Percentiles rank a stretch among this genome's conserved stretches.
Evolutionary conservation across 208 protist species (phyloP).

Genomic region (Histomonas meleagridis): DNA sequence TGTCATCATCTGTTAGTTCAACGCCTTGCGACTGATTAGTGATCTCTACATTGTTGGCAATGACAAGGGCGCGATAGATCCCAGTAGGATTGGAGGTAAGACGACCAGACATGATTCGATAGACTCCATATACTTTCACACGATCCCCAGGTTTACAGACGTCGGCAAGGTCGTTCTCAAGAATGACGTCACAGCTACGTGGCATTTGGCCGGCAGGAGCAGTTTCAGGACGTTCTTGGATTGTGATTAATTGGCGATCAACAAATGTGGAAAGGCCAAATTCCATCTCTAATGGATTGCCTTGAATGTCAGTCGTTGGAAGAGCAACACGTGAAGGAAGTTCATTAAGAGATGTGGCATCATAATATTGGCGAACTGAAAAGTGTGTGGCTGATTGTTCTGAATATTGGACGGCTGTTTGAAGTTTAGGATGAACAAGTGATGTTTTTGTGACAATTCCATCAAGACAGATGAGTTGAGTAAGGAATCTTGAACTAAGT

Average conservation of each 20-base stretch:
- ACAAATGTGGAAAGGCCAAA: slow-evolving; percentile 85
- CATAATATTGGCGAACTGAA: slow-evolving; percentile 73
- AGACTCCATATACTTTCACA: slow-evolving; percentile 19
- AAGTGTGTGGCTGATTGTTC: slow-evolving; percentile 68
- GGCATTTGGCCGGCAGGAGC: slow-evolving; percentile 91
- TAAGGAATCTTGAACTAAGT: slow-evolving; percentile 71
- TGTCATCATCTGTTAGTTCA: neutral
- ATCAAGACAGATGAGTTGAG: slow-evolving; percentile 79
- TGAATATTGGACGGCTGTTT: slow-evolving; percentile 84
- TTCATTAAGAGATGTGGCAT: slow-evolving; percentile 70
- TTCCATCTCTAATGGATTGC: slow-evolving; percentile 84
- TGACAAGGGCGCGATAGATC: neutral
- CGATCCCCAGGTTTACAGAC: slow-evolving; percentile 67
- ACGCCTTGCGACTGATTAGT: neutral
- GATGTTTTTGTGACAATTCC: slow-evolving; percentile 60
- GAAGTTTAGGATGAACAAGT: slow-evolving; percentile 63
- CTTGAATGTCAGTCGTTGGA: slow-evolving; percentile 68
- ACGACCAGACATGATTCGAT: neutral
- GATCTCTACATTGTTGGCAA: neutral
- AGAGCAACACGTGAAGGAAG: slow-evolving; percentile 32
- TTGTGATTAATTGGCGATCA: slow-evolving; percentile 62
- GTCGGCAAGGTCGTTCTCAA: slow-evolving; percentile 91
- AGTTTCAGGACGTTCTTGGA: slow-evolving; percentile 73
- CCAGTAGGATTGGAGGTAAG: neutral
- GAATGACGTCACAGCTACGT: slow-evolving; percentile 80